A percentile compares a stretch with the other conserved stretches of the same genome.
phyloP scores from a whole-genome alignment of 305 asterid species.

The Rubia peregrina region DNA sequence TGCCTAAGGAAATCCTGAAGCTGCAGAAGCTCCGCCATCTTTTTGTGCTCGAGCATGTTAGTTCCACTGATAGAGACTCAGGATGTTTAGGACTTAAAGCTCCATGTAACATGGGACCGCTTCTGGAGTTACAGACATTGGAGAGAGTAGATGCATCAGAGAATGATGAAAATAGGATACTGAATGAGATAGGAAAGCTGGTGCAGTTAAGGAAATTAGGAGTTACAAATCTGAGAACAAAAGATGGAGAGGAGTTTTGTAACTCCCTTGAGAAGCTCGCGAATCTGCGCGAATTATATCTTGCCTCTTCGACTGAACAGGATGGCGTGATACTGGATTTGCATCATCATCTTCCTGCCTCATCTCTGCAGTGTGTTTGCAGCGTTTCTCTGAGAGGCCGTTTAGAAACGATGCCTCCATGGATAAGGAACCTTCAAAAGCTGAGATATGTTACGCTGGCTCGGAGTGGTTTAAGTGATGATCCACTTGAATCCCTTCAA shows the following conservation, averaged over 20 bases:
- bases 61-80: neutral
- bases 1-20: slow-evolving; percentile 17
- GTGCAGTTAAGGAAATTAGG: neutral
- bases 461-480: neutral
- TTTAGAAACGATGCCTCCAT: neutral
- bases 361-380: neutral
- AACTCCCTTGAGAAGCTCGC: neutral
- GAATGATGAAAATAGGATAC: slow-evolving; percentile 6
- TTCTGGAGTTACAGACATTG: slow-evolving; percentile 1
- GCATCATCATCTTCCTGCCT: neutral
- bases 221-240: slow-evolving; percentile 3
- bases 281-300: slow-evolving; percentile 4
- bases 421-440: neutral
- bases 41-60: neutral
- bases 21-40: slow-evolving; percentile 12
- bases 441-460: neutral
- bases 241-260: slow-evolving; percentile 9
- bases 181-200: slow-evolving; percentile 11
- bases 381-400: neutral
- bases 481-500: slow-evolving; percentile 1
- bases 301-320: neutral
- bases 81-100: slow-evolving; percentile 9
- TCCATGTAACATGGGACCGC: slow-evolving; percentile 19
- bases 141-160: neutral
- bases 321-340: neutral